These are phyloP conservation scores for Hypomyces rosellus DNA, from an alignment of 2,329 filamentous ascomycete genomes.

Conservation along the genomic window DNA sequence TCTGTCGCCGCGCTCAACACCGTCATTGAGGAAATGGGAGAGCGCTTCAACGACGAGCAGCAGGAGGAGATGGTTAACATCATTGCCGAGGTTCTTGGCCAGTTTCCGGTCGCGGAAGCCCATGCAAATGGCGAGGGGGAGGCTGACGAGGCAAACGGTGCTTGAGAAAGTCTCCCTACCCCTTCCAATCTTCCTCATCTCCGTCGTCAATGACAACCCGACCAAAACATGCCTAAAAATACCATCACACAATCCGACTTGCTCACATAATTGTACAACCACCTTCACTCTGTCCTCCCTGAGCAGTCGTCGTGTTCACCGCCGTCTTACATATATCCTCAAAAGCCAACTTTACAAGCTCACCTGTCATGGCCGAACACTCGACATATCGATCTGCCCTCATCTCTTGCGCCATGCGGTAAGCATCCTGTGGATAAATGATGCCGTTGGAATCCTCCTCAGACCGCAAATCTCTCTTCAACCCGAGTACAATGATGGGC, in stretches of 20 bases:
- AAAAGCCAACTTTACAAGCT: slow-evolving; percentile 50
- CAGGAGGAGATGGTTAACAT: slow-evolving; percentile 52
- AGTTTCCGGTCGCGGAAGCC: slow-evolving; percentile 32
- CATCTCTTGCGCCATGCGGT: slow-evolving; percentile 50
- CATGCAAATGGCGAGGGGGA: slow-evolving; percentile 28
- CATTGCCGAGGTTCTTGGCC: slow-evolving; percentile 52
- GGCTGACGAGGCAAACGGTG: slow-evolving; percentile 32
- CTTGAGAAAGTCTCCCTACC: slow-evolving; percentile 11
- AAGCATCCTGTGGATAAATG: slow-evolving; percentile 56
- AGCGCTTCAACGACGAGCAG: slow-evolving; percentile 52
- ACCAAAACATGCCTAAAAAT: background rate
- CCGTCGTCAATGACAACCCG: background rate
- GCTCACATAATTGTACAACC: slow-evolving; percentile 46
- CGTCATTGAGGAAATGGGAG: slow-evolving; percentile 59
- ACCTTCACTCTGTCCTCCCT: slow-evolving; percentile 49
- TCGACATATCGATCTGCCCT: slow-evolving; percentile 58
- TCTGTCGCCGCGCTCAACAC: slow-evolving; percentile 53
- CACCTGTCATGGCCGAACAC: slow-evolving; percentile 55
- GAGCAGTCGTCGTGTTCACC: slow-evolving; percentile 37
- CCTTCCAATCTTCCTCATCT: background rate
- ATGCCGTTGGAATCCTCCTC: slow-evolving; percentile 54
- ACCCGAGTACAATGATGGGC: slow-evolving; percentile 50
- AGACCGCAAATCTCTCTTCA: slow-evolving; percentile 55
- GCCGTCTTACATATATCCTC: slow-evolving; percentile 56
- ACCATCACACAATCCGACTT: background rate